Base-by-base conservation (phyloP, 2,329 filamentous ascomycete species). In the Claviceps fusiformis region DNA sequence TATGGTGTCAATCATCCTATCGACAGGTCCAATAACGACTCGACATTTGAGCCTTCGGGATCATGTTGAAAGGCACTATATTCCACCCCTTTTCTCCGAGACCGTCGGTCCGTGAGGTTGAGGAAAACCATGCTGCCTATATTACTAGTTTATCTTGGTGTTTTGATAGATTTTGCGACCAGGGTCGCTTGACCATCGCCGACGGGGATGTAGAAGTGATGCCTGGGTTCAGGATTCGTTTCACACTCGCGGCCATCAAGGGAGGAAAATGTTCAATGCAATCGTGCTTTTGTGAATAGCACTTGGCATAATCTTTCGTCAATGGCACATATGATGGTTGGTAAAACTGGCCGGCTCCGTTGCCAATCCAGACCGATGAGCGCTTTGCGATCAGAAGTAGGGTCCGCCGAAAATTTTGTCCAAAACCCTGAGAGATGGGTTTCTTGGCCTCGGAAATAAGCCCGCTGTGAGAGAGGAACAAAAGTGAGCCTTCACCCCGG, bases 1-100 rank as follows among this genome's bases (percentile, higher is more conserved):
- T 72, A 83, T 89, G 87, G 82, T 90, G 85, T 87, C 79, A 83
- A 86, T 89, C 73, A 76, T 91, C 87, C 86, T 83, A 88, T 90
- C 87, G 89, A 95, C 90, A 93, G 87, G 84, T 93, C 85, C 88
- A 71, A 95, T 85, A 95, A 71, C 66, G 80, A 93, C 74, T 71
- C 73, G 76, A 75, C 70, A 54, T 73, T 75, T 71, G 72, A 71
- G 74, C 73, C 77, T 78, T 81, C 80, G 37, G 47, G 56, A 27
- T 57, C 50, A 44, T 55, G 45, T 47, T 55, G 53, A 47, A 43
- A 77, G 84, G 79, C 80, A 80, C 83, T 82, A 91, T 90, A 92
- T 92, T 92, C 86, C 87, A 83, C 77, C 73, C 84, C 88, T 82
- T 80, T 89, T 89, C 82, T 80, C 87, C 82, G 80, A 93, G 87